Percentiles rank a stretch among this genome's conserved stretches.
These are phyloP conservation scores for Elaeis oleifera DNA, from an alignment of 202 grass and related monocot genomes.

Conservation along the genomic window DNA sequence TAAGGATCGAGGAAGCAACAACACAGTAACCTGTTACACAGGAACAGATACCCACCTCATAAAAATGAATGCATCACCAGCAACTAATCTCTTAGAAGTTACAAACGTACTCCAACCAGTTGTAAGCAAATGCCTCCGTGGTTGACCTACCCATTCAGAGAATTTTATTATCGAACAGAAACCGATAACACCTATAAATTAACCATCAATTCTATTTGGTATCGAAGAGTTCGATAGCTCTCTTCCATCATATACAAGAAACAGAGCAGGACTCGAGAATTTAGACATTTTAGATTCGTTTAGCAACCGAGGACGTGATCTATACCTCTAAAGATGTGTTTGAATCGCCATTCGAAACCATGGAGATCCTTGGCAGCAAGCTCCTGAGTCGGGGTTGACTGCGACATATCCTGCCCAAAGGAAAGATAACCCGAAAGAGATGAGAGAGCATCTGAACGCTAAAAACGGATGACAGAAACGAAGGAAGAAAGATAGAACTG, in stretches of 20 bases:
- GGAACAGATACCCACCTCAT: constrained; percentile 37
- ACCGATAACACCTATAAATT: background rate
- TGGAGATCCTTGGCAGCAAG: constrained; percentile 74
- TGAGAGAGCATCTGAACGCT: constrained; percentile 1
- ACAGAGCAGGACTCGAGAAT: too few relatives aligned
- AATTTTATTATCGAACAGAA: constrained; percentile 2
- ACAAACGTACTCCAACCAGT: constrained; percentile 97
- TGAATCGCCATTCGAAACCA: constrained; percentile 91
- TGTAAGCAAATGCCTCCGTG: constrained; percentile 76
- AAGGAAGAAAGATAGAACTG: constrained; percentile 8
- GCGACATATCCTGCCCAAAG: constrained; percentile 59
- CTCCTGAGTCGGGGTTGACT: constrained; percentile 76
- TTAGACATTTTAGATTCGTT: background rate
- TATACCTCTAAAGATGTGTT: constrained; percentile 90
- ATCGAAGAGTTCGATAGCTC: too few relatives aligned
- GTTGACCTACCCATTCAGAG: constrained; percentile 53
- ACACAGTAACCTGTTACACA: too few relatives aligned
- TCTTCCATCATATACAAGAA: too few relatives aligned
- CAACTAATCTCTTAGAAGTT: constrained; percentile 75
- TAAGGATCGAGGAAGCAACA: too few relatives aligned
- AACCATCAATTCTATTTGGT: too few relatives aligned
- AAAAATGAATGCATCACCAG: constrained; percentile 90
- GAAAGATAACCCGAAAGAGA: background rate
- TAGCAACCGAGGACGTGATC: background rate
- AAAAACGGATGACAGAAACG: constrained; percentile 12